phyloP scores from a whole-genome alignment of 768 basidiomycete species.

The Boletellus sp. region DNA sequence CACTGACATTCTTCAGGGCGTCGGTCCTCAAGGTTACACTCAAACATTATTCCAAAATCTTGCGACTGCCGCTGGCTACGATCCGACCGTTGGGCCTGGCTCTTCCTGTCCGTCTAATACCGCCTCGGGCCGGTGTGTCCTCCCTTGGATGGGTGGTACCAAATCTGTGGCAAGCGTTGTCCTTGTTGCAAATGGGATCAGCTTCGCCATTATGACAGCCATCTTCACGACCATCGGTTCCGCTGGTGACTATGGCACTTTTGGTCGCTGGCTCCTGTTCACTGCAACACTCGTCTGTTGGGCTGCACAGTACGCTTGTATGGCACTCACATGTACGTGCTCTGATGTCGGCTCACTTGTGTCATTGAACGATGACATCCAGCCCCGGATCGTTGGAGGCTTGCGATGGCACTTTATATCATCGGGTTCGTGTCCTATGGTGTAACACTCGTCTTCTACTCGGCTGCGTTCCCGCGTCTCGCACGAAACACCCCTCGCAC shows the following conservation, averaged over 20 bases:
- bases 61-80: slow-evolving; percentile 69
- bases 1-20: slow-evolving; percentile 47
- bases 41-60: slow-evolving; percentile 74
- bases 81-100: slow-evolving; percentile 65
- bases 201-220: slow-evolving; percentile 76
- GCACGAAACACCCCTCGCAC: slow-evolving; percentile 73
- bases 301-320: slow-evolving; percentile 75
- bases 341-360: not conserved
- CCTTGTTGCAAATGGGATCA: slow-evolving; percentile 71
- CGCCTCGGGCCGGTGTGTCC: slow-evolving; percentile 70
- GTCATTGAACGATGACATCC: not conserved
- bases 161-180: slow-evolving; percentile 74
- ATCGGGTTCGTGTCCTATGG: slow-evolving; percentile 76
- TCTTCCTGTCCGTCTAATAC: slow-evolving; percentile 57
- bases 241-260: slow-evolving; percentile 37
- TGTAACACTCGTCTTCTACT: slow-evolving; percentile 78
- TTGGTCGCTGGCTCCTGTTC: slow-evolving; percentile 78
- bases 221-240: slow-evolving; percentile 77
- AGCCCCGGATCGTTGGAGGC: slow-evolving; percentile 69
- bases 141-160: slow-evolving; percentile 72
- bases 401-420: slow-evolving; percentile 77
- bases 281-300: slow-evolving; percentile 71
- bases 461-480: slow-evolving; percentile 74
- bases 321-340: slow-evolving; percentile 63
- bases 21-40: slow-evolving; percentile 64